Evolutionary conservation across 495 filamentous ascomycete genomes (phyloP).

Genomic region (Annulohypoxylon bovei): DNA sequence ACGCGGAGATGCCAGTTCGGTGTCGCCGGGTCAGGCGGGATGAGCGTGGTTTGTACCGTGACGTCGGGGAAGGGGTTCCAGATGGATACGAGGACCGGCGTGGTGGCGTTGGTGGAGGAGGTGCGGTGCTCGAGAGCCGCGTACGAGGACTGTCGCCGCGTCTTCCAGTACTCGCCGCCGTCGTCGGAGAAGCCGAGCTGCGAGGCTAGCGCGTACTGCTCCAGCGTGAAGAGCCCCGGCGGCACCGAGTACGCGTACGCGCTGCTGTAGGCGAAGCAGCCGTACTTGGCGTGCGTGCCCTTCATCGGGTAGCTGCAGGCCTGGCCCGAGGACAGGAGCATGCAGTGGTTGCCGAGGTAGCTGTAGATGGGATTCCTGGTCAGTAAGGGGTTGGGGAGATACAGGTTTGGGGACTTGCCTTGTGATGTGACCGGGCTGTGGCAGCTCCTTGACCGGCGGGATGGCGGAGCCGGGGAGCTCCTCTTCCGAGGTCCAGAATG

Average conservation of each 20-base stretch:
- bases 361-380: constrained; percentile 17
- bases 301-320: constrained; percentile 82
- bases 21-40: constrained; percentile 63
- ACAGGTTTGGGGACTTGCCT: constrained; percentile 45
- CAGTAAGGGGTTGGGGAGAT: not conserved
- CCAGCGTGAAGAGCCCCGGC: constrained; percentile 76
- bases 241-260: constrained; percentile 81
- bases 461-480: constrained; percentile 66
- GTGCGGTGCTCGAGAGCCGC: constrained; percentile 64
- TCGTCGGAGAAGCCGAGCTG: constrained; percentile 82
- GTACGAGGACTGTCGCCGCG: constrained; percentile 68
- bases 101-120: constrained; percentile 23
- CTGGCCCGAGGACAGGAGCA: constrained; percentile 78
- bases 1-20: constrained; percentile 76
- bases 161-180: constrained; percentile 81
- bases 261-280: constrained; percentile 78
- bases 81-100: constrained; percentile 68
- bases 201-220: constrained; percentile 78
- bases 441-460: constrained; percentile 63
- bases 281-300: constrained; percentile 84
- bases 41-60: constrained; percentile 67
- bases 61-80: constrained; percentile 78
- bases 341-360: constrained; percentile 71
- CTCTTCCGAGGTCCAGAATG: constrained; percentile 78
- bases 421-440: constrained; percentile 76